Evolutionary conservation across 2,329 filamentous ascomycete genomes (phyloP), one percentile per base, ranked within the genome.

Genomic region (Fusarium mangiferae): DNA sequence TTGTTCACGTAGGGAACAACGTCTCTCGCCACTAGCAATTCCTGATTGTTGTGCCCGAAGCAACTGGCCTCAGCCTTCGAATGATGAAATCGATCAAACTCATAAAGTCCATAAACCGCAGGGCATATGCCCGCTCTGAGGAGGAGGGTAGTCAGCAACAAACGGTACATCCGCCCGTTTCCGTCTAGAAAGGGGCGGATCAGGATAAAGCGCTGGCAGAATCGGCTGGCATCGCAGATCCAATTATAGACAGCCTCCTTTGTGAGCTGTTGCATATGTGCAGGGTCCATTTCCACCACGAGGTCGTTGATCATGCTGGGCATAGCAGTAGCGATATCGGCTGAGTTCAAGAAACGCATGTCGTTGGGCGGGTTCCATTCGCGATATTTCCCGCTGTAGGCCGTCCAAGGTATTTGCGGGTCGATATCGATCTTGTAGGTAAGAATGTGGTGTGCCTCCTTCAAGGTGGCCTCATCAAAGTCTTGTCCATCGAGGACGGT

Each of bases 161-260:
- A 72, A 3, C 81, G 76, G 36, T 78, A 82, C 30, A 77, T 73
- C 7, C 80, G 73, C 2, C 81, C 82, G 26, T 84, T 84, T 4
- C 81, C 82, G 38, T 82, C 81, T 6, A 65, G 62, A 44, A 83
- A 84, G 2, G 82, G 82, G 13, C 83, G 80, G 8, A 83, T 83
- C 13, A 68, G 78, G 52, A 81, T 77, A 45, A 83, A 80, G 1
- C 51, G 52, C 20, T 82, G 73, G 33, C 74, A 79, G 36, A 80
- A 79, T 33, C 77, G 75, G 20, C 75, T 76, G 22, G 78, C 78
- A 2, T 13, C 14, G 17, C 7, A 22, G 51, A 52, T 24, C n/a
- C 49, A 30, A 15, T 17, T 14, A 22, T 12, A n/a, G n/a, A 35
- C n/a, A 35, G 24, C 17, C 30, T 20, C 30, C 12, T 20, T 8